Conservation (phyloP, 768 basidiomycete species). For the Hericium alpestre region DNA sequence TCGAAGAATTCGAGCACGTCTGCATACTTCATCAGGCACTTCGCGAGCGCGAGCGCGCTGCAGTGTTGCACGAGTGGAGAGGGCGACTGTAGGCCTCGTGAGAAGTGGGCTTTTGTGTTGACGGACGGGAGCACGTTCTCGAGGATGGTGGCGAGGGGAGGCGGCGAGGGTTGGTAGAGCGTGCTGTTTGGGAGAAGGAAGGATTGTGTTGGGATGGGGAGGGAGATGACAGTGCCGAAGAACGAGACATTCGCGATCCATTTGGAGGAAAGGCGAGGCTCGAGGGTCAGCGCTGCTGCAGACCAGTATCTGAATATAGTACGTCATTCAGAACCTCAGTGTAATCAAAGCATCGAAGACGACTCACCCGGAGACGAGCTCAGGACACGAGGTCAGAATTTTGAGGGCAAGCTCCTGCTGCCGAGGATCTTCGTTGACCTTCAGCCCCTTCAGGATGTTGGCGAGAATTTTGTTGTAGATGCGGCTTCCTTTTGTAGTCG, state of each 20-base stretch:
- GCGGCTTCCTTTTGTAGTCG: constrained; percentile 29
- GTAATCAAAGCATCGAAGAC: not conserved
- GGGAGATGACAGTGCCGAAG: constrained; percentile 66
- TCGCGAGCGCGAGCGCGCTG: constrained; percentile 66
- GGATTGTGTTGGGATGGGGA: constrained; percentile 54
- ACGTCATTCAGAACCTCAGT: constrained; percentile 8
- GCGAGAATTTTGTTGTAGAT: constrained; percentile 78
- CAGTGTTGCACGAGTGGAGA: constrained; percentile 78
- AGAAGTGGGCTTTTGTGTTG: constrained; percentile 60
- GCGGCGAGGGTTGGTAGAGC: constrained; percentile 62
- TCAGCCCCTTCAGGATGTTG: constrained; percentile 61
- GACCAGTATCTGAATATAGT: constrained; percentile 55
- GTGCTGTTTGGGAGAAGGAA: constrained; percentile 42
- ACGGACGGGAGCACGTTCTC: constrained; percentile 72
- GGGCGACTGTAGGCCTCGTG: constrained; percentile 69
- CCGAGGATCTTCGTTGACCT: constrained; percentile 80
- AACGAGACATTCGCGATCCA: constrained; percentile 90
- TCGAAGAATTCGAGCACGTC: constrained; percentile 39
- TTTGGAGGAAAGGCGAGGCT: constrained; percentile 77
- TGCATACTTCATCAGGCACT: constrained; percentile 65
- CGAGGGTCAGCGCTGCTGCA: constrained; percentile 56
- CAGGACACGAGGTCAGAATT: constrained; percentile 75
- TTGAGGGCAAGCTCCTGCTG: constrained; percentile 79
- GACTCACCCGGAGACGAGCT: constrained; percentile 68
- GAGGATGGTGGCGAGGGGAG: constrained; percentile 57